A percentile compares a stretch with the other conserved stretches of the same genome.
Evolutionary conservation across 129 eudicot genomes (phyloP).

Genomic region (Dittrichia graveolens): DNA sequence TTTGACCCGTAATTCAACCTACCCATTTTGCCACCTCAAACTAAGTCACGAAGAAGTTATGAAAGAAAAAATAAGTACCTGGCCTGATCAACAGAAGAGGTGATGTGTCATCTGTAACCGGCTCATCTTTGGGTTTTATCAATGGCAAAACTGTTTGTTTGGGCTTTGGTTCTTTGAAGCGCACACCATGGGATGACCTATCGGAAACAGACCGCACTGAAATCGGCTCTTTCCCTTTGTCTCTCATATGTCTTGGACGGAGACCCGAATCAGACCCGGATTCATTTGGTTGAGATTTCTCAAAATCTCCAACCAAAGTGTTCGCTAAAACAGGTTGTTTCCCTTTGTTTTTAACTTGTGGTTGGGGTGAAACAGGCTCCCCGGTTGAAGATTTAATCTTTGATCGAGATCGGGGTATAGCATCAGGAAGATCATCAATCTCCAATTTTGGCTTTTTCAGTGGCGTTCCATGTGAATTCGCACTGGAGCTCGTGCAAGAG

Average conservation of each 20-base stretch:
- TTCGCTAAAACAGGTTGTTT: constrained; percentile 55
- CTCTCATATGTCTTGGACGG: constrained; percentile 37
- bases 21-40: constrained; percentile 8
- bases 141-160: constrained; percentile 42
- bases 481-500: constrained; percentile 36
- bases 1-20: not conserved
- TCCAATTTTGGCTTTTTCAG: constrained; percentile 59
- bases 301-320: constrained; percentile 26
- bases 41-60: not conserved
- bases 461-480: constrained; percentile 30
- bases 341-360: constrained; percentile 49
- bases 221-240: constrained; percentile 61
- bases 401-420: constrained; percentile 37
- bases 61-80: constrained; percentile 34
- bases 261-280: constrained; percentile 34
- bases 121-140: constrained; percentile 73
- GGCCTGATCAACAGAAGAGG: constrained; percentile 47
- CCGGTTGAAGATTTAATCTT: constrained; percentile 11
- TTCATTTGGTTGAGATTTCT: constrained; percentile 30
- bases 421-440: constrained; percentile 47
- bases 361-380: constrained; percentile 37
- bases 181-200: constrained; percentile 43
- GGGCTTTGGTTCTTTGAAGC: constrained; percentile 45
- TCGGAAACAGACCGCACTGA: constrained; percentile 40
- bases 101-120: constrained; percentile 53